phyloP scores from a whole-genome alignment of 2,329 filamentous ascomycete species.

The Fusarium incarnatum region DNA sequence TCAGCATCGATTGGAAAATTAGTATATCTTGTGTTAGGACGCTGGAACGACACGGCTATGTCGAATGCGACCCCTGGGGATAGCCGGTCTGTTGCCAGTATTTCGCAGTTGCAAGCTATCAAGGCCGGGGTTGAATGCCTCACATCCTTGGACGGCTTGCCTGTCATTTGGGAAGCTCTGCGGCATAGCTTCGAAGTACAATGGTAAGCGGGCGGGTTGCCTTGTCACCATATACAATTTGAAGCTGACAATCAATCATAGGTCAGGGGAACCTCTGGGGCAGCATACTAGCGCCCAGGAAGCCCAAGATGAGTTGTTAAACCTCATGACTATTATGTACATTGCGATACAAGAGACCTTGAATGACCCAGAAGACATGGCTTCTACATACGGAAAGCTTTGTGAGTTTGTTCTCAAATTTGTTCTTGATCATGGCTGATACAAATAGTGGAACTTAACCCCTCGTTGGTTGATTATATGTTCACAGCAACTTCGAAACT shows the following conservation, averaged over 20 bases:
- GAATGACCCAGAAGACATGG: constrained; percentile 63
- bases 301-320: constrained; percentile 69
- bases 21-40: constrained; percentile 73
- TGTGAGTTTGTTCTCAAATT: constrained; percentile 54
- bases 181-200: constrained; percentile 63
- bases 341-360: constrained; percentile 68
- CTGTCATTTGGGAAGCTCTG: constrained; percentile 64
- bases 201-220: constrained; percentile 57
- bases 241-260: constrained; percentile 50
- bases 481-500: constrained; percentile 75
- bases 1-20: constrained; percentile 67
- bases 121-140: constrained; percentile 65
- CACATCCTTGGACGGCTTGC: constrained; percentile 62
- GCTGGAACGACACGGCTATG: constrained; percentile 77
- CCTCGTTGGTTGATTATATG: constrained; percentile 77
- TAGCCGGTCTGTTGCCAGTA: constrained; percentile 63
- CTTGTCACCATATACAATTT: background rate
- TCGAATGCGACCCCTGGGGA: constrained; percentile 55
- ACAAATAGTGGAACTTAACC: constrained; percentile 66
- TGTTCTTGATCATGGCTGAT: constrained; percentile 19
- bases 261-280: constrained; percentile 58
- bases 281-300: constrained; percentile 61
- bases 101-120: constrained; percentile 70
- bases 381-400: constrained; percentile 61
- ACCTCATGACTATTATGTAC: constrained; percentile 73